Evolutionary conservation across 768 basidiomycete genomes (phyloP).

Genomic region (Trametes coccinea): DNA sequence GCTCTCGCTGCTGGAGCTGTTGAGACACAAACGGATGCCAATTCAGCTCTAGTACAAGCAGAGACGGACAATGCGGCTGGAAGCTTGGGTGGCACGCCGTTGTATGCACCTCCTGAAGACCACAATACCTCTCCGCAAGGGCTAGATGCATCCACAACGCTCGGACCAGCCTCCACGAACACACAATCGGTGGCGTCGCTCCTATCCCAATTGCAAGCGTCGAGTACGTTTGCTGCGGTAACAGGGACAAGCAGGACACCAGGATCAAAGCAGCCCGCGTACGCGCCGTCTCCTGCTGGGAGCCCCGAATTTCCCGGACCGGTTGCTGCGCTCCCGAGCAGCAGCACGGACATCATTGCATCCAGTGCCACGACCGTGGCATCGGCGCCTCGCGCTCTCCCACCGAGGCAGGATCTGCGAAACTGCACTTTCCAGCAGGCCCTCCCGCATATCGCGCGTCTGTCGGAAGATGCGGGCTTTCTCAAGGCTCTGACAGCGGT

Average conservation of each 20-base stretch:
- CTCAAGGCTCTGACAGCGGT: constrained; percentile 55
- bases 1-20: neutral
- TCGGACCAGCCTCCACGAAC: constrained; percentile 29
- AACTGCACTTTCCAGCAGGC: constrained; percentile 68
- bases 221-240: constrained; percentile 26
- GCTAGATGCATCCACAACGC: neutral
- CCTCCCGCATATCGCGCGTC: constrained; percentile 60
- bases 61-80: neutral
- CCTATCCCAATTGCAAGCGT: constrained; percentile 58
- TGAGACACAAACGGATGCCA: neutral
- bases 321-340: neutral
- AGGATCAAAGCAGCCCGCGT: constrained; percentile 2
- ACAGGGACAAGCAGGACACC: constrained; percentile 4
- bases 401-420: constrained; percentile 41
- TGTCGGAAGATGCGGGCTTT: constrained; percentile 56
- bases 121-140: neutral
- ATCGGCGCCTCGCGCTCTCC: constrained; percentile 1
- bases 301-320: constrained; percentile 10
- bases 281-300: neutral
- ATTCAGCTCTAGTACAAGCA: neutral
- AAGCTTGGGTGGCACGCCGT: neutral
- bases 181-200: constrained; percentile 53
- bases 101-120: neutral
- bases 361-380: neutral
- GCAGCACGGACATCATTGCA: neutral